A percentile compares a stretch with the other conserved stretches of the same genome.
Evolutionary conservation across 169 alveolate genomes (phyloP).

Genomic region (Eimeria nieschulzi): DNA sequence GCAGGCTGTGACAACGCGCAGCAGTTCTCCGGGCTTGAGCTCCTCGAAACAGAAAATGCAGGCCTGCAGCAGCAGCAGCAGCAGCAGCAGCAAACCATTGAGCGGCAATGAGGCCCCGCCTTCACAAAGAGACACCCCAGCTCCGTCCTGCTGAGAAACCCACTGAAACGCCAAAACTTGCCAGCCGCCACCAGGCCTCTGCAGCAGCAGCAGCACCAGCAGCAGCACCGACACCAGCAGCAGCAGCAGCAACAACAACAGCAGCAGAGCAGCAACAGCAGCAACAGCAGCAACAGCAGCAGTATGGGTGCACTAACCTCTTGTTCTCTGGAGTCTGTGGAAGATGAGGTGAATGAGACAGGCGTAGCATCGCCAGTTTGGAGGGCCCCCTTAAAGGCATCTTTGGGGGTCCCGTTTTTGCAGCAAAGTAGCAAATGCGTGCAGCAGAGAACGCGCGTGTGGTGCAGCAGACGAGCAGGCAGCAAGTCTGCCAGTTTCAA

Average conservation of each 20-base stretch:
- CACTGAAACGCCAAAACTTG: no score
- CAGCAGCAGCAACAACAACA: background rate
- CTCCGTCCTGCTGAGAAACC: no score
- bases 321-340: slow-evolving; percentile 28
- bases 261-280: background rate
- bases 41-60: slow-evolving; percentile 52
- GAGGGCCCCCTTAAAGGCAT: background rate
- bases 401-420: background rate
- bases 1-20: slow-evolving; percentile 51
- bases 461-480: slow-evolving; percentile 37
- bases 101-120: no score
- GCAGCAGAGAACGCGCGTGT: slow-evolving; percentile 36
- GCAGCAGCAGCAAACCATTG: background rate
- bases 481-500: background rate
- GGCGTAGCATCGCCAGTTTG: background rate
- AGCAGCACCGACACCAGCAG: background rate
- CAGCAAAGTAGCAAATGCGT: slow-evolving; percentile 19
- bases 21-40: slow-evolving; percentile 41
- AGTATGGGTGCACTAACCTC: slow-evolving; percentile 3
- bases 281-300: background rate
- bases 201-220: slow-evolving; percentile 28
- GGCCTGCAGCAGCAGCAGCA: background rate
- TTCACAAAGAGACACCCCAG: no score
- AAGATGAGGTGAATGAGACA: slow-evolving; percentile 11
- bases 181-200: background rate